Conservation (phyloP, 2,329 filamentous ascomycete genomes). For the Nemania sp. region DNA sequence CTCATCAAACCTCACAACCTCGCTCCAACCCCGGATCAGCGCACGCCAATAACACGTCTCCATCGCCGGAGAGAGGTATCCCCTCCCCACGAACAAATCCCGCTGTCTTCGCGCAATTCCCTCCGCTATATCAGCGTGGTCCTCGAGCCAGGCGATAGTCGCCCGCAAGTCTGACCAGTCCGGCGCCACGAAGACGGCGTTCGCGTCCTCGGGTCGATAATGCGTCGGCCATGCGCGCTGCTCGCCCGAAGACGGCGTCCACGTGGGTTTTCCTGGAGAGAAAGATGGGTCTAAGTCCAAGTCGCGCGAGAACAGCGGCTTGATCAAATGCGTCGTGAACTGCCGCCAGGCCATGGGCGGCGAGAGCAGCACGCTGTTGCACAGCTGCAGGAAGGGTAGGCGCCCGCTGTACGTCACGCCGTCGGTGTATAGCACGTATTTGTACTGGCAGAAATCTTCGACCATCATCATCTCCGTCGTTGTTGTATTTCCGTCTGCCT, state of each 20-base stretch:
- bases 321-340: slow-evolving; percentile 12
- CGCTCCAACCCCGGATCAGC: slow-evolving; percentile 16
- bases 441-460: slow-evolving; percentile 22
- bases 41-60: slow-evolving; percentile 25
- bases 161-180: slow-evolving; percentile 20
- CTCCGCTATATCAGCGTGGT: slow-evolving; percentile 9
- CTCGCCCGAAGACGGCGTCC: background rate
- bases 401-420: slow-evolving; percentile 17
- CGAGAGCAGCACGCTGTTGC: slow-evolving; percentile 12
- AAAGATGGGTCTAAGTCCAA: background rate
- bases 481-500: background rate
- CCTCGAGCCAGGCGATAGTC: slow-evolving; percentile 15
- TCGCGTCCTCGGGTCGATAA: slow-evolving; percentile 8
- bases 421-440: slow-evolving; percentile 17
- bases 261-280: background rate
- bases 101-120: slow-evolving; percentile 17
- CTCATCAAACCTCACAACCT: slow-evolving; percentile 12
- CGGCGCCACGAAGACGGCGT: slow-evolving; percentile 18
- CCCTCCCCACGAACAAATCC: slow-evolving; percentile 15
- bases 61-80: slow-evolving; percentile 18
- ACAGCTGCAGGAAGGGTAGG: slow-evolving; percentile 14
- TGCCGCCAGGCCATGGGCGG: slow-evolving; percentile 16
- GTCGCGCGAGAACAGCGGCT: slow-evolving; percentile 14
- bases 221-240: slow-evolving; percentile 10
- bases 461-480: slow-evolving; percentile 2